A percentile compares a stretch with the other conserved stretches of the same genome.
Conservation (phyloP, 164 flowering plant species). For the Magnolia officinalis region DNA sequence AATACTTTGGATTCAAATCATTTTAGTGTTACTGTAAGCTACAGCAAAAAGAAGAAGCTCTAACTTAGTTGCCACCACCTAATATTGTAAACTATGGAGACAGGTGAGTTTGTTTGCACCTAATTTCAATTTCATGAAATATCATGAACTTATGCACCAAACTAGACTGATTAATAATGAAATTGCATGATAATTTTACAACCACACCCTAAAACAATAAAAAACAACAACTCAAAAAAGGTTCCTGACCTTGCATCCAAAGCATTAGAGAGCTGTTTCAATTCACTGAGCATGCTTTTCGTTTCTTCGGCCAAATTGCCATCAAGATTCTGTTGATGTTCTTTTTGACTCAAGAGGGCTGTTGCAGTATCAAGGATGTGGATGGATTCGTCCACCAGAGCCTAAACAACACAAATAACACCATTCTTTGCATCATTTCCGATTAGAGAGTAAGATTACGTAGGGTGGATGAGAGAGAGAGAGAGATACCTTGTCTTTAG, state of each 20-base stretch:
- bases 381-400: slow-evolving; percentile 16
- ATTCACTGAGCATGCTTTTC: slow-evolving; percentile 15
- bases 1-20: neutral
- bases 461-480: neutral
- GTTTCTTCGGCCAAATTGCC: slow-evolving; percentile 8
- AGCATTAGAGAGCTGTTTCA: slow-evolving; percentile 20
- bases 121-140: too few relatives aligned
- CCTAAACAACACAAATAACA: slow-evolving; percentile 12
- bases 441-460: too few relatives aligned
- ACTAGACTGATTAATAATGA: too few relatives aligned
- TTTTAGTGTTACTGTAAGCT: neutral
- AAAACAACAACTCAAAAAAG: too few relatives aligned
- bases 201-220: neutral
- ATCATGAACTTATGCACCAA: too few relatives aligned
- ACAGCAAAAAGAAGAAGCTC: neutral
- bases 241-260: slow-evolving; percentile 14
- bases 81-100: too few relatives aligned
- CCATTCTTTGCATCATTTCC: neutral
- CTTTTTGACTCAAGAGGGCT: neutral
- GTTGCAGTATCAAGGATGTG: slow-evolving; percentile 17
- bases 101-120: too few relatives aligned
- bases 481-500: slow-evolving; percentile 24
- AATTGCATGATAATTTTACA: too few relatives aligned
- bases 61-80: neutral
- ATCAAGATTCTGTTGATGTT: neutral